Evolutionary conservation across 2,329 filamentous ascomycete genomes (phyloP).

Genomic region (Dendryphion nanum): DNA sequence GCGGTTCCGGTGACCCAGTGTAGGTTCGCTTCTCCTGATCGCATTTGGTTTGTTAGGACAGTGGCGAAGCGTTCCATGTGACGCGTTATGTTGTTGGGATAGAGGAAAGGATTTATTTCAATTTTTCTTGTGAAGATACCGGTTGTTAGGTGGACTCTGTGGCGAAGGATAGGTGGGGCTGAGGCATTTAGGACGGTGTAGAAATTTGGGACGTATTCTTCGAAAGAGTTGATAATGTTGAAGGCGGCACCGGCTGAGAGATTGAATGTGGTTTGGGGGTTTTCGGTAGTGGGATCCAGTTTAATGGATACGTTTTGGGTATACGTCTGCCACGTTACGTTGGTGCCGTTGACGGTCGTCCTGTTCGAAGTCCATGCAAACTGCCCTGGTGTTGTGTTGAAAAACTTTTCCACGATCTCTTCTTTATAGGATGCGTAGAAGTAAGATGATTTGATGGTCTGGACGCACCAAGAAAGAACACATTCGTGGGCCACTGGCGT

Average conservation of each 20-base stretch:
- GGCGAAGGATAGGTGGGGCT: conserved; percentile 10
- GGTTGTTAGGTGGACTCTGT: conserved; percentile 6
- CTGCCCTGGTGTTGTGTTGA: conserved; percentile 9
- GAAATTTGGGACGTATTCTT: conserved; percentile 8
- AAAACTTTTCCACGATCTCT: conserved; percentile 4
- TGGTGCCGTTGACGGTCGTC: background rate
- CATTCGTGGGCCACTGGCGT: conserved; percentile 19
- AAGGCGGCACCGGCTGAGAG: conserved; percentile 1
- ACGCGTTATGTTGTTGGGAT: conserved; percentile 16
- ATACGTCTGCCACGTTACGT: background rate
- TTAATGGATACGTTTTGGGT: background rate
- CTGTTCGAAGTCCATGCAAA: conserved; percentile 8
- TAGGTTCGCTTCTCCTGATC: conserved; percentile 9
- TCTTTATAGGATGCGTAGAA: conserved; percentile 12
- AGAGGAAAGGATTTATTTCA: conserved; percentile 8
- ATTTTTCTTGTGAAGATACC: conserved; percentile 1
- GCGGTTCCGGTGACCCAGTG: conserved; percentile 9
- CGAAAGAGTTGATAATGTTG: conserved; percentile 3
- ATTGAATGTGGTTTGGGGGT: background rate
- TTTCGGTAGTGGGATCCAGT: background rate
- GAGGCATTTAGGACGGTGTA: conserved; percentile 1
- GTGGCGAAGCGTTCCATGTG: conserved; percentile 18
- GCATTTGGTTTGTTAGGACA: conserved; percentile 18
- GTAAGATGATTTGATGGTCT: conserved; percentile 18
- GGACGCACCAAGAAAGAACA: conserved; percentile 22